Percentiles rank a stretch among this genome's conserved stretches.
Evolutionary conservation across 306 rosid species (phyloP).

Genomic region (Delonix regia): DNA sequence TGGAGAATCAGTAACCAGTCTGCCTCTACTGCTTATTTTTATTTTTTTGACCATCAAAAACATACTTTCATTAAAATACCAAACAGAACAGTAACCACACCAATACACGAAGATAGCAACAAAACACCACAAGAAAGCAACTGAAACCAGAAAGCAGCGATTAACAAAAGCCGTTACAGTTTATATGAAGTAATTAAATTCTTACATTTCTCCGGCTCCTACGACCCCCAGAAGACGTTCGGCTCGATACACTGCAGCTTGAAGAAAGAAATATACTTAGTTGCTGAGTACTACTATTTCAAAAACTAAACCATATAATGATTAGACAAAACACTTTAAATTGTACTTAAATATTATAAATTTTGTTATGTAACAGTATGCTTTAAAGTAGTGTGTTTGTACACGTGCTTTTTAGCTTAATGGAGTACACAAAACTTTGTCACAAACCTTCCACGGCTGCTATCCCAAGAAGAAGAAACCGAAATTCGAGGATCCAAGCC

Average conservation of each 20-base stretch:
- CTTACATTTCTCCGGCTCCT: conserved; percentile 93
- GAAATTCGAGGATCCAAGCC: conserved; percentile 67
- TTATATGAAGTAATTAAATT: not conserved
- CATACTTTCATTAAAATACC: too few relatives aligned
- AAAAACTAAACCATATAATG: not conserved
- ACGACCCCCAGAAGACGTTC: conserved; percentile 65
- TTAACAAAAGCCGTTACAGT: not conserved
- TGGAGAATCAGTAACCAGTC: conserved; percentile 20
- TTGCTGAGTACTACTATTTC: not conserved
- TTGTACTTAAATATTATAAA: not conserved
- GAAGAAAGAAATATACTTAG: not conserved
- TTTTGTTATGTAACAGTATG: not conserved
- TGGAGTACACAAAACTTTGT: conserved; percentile 2
- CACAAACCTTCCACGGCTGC: conserved; percentile 71
- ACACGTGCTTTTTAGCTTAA: not conserved
- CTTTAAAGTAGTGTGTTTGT: not conserved
- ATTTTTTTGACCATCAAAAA: too few relatives aligned
- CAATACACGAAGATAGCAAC: too few relatives aligned
- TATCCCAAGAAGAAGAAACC: conserved; percentile 78
- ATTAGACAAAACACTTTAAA: not conserved
- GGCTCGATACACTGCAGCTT: conserved; percentile 62
- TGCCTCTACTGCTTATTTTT: not conserved
- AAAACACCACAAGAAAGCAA: too few relatives aligned
- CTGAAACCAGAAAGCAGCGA: too few relatives aligned
- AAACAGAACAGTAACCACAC: too few relatives aligned